phyloP scores from a whole-genome alignment of 805 yeast species.

The Saturnispora zaruensis region DNA sequence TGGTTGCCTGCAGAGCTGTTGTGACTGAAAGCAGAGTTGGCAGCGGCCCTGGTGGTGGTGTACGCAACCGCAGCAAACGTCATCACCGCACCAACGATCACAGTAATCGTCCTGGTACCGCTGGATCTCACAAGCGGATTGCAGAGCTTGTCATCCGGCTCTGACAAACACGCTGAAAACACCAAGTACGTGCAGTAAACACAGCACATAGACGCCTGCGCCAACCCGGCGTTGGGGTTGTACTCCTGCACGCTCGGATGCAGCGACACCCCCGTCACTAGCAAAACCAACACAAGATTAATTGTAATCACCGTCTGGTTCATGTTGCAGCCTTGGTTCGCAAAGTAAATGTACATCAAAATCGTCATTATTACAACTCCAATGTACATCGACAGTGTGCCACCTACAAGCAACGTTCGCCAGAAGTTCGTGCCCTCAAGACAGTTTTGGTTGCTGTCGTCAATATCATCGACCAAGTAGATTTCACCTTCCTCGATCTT shows the following conservation, averaged over 20 bases:
- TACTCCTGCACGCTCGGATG: conserved; percentile 80
- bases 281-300: conserved; percentile 56
- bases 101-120: conserved; percentile 84
- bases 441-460: conserved; percentile 30
- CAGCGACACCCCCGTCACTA: conserved; percentile 64
- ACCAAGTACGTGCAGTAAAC: conserved; percentile 87
- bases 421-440: conserved; percentile 48
- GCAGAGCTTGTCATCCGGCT: conserved; percentile 89
- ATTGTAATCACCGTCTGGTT: conserved; percentile 80
- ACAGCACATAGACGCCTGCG: conserved; percentile 94
- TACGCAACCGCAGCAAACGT: conserved; percentile 94
- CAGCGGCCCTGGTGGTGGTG: conserved; percentile 95
- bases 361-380: conserved; percentile 65
- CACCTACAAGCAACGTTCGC: conserved; percentile 75
- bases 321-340: conserved; percentile 75
- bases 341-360: conserved; percentile 75
- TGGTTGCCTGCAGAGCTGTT: conserved; percentile 20
- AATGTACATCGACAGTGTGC: conserved; percentile 78
- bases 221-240: conserved; percentile 92
- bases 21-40: conserved; percentile 57
- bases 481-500: conserved; percentile 76
- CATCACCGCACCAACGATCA: conserved; percentile 83
- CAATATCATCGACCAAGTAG: conserved; percentile 41
- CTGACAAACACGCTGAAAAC: conserved; percentile 88
- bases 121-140: conserved; percentile 85